Percentiles rank a stretch among this genome's conserved stretches.
phyloP scores from a whole-genome alignment of 345 rosid species.

The Reutealis trisperma region DNA sequence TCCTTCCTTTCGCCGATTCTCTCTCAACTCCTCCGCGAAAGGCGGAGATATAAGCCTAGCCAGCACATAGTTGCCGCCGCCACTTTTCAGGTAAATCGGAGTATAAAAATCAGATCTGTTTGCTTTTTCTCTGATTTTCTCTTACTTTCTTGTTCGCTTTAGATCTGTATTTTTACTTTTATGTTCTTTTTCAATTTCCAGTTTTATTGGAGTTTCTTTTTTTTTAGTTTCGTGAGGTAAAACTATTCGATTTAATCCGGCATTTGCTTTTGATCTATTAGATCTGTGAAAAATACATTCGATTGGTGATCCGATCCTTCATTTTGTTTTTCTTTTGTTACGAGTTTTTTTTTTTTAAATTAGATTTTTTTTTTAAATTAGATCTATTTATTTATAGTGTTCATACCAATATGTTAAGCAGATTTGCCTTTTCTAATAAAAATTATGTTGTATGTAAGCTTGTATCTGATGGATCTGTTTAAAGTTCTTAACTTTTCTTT shows the following conservation, averaged over 20 bases:
- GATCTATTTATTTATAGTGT: not conserved
- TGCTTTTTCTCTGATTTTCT: not conserved
- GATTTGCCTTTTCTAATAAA: too few relatives aligned
- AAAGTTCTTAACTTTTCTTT: too few relatives aligned
- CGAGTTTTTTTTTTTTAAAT: not conserved
- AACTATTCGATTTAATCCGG: not conserved
- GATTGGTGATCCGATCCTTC: not conserved
- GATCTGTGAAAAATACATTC: not conserved
- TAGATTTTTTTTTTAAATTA: too few relatives aligned
- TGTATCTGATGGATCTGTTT: not conserved
- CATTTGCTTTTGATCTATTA: slow-evolving; percentile 4
- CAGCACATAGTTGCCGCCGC: not conserved
- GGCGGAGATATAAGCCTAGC: slow-evolving; percentile 7
- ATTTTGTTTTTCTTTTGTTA: not conserved
- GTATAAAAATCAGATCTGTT: not conserved
- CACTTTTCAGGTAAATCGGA: slow-evolving; percentile 1
- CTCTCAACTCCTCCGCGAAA: slow-evolving; percentile 18
- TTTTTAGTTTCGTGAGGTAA: not conserved
- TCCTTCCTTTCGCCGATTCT: not conserved
- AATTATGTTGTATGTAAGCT: too few relatives aligned
- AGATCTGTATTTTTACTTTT: not conserved
- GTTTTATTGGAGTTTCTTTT: not conserved
- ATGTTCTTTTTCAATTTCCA: not conserved
- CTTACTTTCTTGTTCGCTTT: not conserved
- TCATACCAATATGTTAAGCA: not conserved